Conservation (phyloP, 2,329 filamentous ascomycete genomes). For the Thelonectria blattea region DNA sequence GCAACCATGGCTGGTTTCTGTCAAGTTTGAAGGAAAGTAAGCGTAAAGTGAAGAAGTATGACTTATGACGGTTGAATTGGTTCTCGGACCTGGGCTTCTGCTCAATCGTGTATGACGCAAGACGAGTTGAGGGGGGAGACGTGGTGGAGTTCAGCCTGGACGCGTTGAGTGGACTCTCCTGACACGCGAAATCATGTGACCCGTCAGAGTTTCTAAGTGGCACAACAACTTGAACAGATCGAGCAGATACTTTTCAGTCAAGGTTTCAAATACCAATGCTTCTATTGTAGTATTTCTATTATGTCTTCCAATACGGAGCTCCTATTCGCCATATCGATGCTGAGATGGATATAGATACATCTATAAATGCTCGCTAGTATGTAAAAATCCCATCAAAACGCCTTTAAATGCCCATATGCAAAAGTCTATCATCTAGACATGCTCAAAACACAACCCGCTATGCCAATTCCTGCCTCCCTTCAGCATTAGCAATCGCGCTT, state of each 20-base stretch:
- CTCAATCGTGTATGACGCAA: conserved; percentile 7
- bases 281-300: background rate
- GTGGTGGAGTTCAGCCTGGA: conserved; percentile 9
- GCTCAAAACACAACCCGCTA: background rate
- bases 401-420: conserved; percentile 5
- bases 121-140: background rate
- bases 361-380: conserved; percentile 14
- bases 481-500: conserved; percentile 81
- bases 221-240: too few relatives aligned
- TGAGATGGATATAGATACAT: background rate
- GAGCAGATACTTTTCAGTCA: background rate
- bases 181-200: conserved; percentile 26
- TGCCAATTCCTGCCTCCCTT: conserved; percentile 56
- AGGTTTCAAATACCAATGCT: background rate
- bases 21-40: background rate
- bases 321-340: conserved; percentile 1
- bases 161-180: conserved; percentile 18
- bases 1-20: conserved; percentile 65
- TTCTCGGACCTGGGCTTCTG: background rate
- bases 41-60: background rate
- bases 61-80: background rate
- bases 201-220: background rate
- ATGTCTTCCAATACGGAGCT: background rate
- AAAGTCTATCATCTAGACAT: background rate
- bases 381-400: conserved; percentile 3